Evolutionary conservation across 768 basidiomycete species (phyloP).

Genomic region (Cubamyces sp.): DNA sequence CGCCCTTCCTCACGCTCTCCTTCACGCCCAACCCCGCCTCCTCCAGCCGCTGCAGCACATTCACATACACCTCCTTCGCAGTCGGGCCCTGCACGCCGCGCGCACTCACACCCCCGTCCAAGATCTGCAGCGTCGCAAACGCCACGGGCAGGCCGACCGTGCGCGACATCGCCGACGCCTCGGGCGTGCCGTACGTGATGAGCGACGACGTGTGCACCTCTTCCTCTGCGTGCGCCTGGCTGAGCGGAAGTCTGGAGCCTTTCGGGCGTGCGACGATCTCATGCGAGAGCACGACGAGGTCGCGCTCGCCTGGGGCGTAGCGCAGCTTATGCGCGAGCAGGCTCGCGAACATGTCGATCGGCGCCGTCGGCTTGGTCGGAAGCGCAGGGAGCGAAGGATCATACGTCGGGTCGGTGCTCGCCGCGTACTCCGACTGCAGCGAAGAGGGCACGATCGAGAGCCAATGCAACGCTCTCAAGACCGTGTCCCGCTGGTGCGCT

Average conservation of each 20-base stretch:
- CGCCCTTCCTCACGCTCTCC: conserved; percentile 35
- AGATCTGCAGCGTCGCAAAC: conserved; percentile 71
- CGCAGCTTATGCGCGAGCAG: conserved; percentile 72
- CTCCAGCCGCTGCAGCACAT: conserved; percentile 65
- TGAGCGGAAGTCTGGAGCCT: not conserved
- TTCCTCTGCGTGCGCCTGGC: conserved; percentile 36
- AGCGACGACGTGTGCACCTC: conserved; percentile 70
- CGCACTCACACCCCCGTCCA: conserved; percentile 55
- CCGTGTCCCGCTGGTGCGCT: conserved; percentile 23
- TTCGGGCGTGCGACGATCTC: conserved; percentile 63
- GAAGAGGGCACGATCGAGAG: conserved; percentile 39
- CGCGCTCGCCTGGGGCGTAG: conserved; percentile 73
- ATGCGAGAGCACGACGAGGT: conserved; percentile 87
- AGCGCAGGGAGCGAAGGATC: conserved; percentile 43
- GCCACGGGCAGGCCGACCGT: conserved; percentile 90
- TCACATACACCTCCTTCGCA: conserved; percentile 58
- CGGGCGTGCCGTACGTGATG: conserved; percentile 59
- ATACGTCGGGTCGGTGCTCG: conserved; percentile 19
- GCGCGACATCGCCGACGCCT: conserved; percentile 83
- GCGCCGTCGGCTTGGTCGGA: conserved; percentile 47
- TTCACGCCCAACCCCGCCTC: conserved; percentile 46
- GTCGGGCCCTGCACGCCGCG: conserved; percentile 76
- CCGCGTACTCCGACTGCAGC: conserved; percentile 21
- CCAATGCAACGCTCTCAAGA: conserved; percentile 53
- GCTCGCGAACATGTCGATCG: conserved; percentile 76